Conservation (phyloP, 2,329 filamentous ascomycete species). For the Penicillium frequentans region DNA sequence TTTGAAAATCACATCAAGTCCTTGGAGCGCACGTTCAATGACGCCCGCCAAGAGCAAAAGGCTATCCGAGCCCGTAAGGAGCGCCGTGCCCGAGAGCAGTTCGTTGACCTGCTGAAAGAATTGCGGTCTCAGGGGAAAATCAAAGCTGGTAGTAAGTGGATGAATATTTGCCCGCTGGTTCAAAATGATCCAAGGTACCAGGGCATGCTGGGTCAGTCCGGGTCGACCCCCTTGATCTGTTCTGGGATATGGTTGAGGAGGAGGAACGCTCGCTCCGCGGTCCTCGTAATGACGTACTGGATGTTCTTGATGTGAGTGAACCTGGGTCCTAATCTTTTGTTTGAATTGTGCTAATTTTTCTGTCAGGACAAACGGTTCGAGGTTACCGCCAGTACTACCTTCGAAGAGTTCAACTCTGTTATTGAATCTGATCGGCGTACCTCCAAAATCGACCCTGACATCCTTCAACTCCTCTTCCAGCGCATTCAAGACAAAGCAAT, state of each 20-base stretch:
- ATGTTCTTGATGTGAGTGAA: conserved; percentile 77
- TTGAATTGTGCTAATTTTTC: conserved; percentile 37
- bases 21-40: conserved; percentile 87
- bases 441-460: conserved; percentile 79
- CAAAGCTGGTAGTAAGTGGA: conserved; percentile 89
- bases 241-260: conserved; percentile 94
- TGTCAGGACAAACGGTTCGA: conserved; percentile 84
- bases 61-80: conserved; percentile 75
- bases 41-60: conserved; percentile 84
- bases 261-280: conserved; percentile 84
- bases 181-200: conserved; percentile 79
- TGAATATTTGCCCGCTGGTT: conserved; percentile 71
- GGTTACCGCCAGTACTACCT: conserved; percentile 78
- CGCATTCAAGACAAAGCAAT: conserved; percentile 84
- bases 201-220: conserved; percentile 77
- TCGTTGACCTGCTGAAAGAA: conserved; percentile 71
- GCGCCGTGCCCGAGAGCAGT: conserved; percentile 82
- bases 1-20: conserved; percentile 96
- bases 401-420: conserved; percentile 81
- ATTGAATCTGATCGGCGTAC: conserved; percentile 86
- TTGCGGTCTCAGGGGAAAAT: conserved; percentile 76
- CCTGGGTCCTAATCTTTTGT: background rate
- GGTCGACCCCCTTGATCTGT: conserved; percentile 84
- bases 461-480: conserved; percentile 78
- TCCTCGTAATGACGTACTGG: conserved; percentile 78